These are phyloP conservation scores for Heracleum sosnowskyi DNA, from an alignment of 129 eudicot genomes.

Conservation along the genomic window DNA sequence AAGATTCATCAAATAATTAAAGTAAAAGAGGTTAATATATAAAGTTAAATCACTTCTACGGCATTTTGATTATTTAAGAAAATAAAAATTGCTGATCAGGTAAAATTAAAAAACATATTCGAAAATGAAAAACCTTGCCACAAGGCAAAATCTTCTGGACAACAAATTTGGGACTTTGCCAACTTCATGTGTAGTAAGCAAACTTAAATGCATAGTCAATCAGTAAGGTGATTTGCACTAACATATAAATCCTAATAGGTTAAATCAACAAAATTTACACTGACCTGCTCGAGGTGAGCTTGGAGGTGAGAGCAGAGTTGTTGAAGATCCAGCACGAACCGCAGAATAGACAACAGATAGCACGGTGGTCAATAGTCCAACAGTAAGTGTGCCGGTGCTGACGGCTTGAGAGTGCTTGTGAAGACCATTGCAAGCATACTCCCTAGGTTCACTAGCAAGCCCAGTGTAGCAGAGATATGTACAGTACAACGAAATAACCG, in stretches of 20 bases:
- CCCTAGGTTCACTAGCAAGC: slow-evolving; percentile 98
- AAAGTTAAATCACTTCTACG: not conserved
- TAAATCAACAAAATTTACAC: not conserved
- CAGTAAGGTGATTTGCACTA: not conserved
- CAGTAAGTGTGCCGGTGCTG: slow-evolving; percentile 66
- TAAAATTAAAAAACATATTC: not conserved
- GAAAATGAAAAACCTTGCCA: not conserved
- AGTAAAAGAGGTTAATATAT: not conserved
- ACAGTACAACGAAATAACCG: slow-evolving; percentile 83
- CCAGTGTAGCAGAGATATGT: slow-evolving; percentile 94
- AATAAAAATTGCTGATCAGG: not conserved
- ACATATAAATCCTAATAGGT: not conserved
- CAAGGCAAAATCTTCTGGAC: not conserved
- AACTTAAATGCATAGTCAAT: not conserved
- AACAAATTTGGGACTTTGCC: not conserved
- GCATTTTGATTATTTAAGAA: not conserved
- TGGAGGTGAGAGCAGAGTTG: slow-evolving; percentile 88
- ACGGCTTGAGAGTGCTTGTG: slow-evolving; percentile 92
- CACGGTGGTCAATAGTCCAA: slow-evolving; percentile 85
- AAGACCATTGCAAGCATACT: slow-evolving; percentile 93
- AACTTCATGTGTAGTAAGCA: not conserved
- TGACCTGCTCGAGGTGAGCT: slow-evolving; percentile 92
- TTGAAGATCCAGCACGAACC: slow-evolving; percentile 99
- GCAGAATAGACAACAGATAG: slow-evolving; percentile 97
- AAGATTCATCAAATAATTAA: not conserved